Evolutionary conservation across 257 asterid genomes (phyloP), one percentile per base, ranked within the genome.

Genomic region (Schizonepeta tenuifolia): DNA sequence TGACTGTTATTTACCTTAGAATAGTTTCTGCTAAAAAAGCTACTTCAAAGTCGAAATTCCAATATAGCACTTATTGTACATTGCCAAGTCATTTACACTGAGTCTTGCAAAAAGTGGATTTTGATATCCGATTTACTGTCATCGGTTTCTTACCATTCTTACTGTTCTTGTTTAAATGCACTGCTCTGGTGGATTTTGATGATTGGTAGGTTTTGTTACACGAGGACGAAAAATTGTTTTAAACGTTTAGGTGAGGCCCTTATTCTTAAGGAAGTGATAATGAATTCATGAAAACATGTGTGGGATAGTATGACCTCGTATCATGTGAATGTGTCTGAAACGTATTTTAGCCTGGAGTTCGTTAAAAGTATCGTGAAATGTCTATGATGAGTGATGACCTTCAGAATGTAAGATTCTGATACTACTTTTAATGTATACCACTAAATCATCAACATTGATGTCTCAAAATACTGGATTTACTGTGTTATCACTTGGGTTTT

Each of bases 21-120:
- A 13, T 11, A 43, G 58, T 31, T 61, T 66, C 44, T 40, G 31
- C 40, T 59, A 60, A 3, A 24, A 44, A 50, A 36, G 69, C 53
- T 40, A 44, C 31, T 66, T 49, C n/a, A 9, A 65, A 64, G 49
- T 8, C 31, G 9, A 9, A 24, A 35, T 55, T 56, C 26, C 20
- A 8, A 9, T 17, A 14, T 54, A 18, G 35, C 43, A 35, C 56
- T 41, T n/a, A 44, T 17, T 62, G 36, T 57, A 5, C 35, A 46
- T 41, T 69, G 64, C 31, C 50, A 49, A 41, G 18, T 47, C 24
- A 68, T 38, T 10, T 18, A 8, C 36, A 31, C 5, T 54, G 43
- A 43, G 75, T 47, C 63, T 11, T 17, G 51, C n/a, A 67, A 50
- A 53, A 47, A 43, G 10, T 40, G 56, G 62, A 57, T 53, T 26